Base-by-base conservation (phyloP, 2,329 filamentous ascomycete species). In the Claviceps monticola region DNA sequence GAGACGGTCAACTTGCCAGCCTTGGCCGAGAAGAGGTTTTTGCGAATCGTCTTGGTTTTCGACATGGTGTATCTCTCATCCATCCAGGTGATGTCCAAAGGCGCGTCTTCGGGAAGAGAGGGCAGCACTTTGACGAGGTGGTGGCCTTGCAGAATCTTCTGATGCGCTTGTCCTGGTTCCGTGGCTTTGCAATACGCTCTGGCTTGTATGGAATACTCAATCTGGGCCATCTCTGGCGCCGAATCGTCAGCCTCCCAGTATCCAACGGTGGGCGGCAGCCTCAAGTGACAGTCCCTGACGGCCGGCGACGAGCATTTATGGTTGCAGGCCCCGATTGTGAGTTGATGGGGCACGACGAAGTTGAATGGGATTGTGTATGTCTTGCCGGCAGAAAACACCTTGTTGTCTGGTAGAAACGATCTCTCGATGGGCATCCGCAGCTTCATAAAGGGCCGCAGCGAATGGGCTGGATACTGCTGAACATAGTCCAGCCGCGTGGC, bases 321-420 rank as follows among this genome's bases (percentile, higher is more conserved):
- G 58, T 66, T 73, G 68, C 78, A 81, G 17, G 77, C 75, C 53
- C 71, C 71, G 48, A 80, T 67, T 17, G 77, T 80, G 54, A 81
- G 72, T 51, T 79, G 72, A 56, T 69, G 68, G n/a, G 78, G 78
- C 16, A 81, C 71, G 53, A 80, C 72, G 56, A 81, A 81, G 65
- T 77, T 65, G 66, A 81, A 78, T n/a, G 77, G 77, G 23, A 81
- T 62, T 14, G 60, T 69, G 62, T 78, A 76, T 26, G 67, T 69
- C 56, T 62, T 62, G 2, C 71, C 74, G n/a, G 70, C 66, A 61
- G 73, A 66, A 54, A 79, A 73, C 34, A 77, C 59, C 37, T 71
- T 66, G 19, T 71, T 65, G 7, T 64, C 62, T 2, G 77, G 77
- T 50, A 79, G 73, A 6, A 66, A 60, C 1, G 68, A 67, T n/a